Evolutionary conservation across 2,329 filamentous ascomycete species (phyloP).

Genomic region (Botrytis cinerea): DNA sequence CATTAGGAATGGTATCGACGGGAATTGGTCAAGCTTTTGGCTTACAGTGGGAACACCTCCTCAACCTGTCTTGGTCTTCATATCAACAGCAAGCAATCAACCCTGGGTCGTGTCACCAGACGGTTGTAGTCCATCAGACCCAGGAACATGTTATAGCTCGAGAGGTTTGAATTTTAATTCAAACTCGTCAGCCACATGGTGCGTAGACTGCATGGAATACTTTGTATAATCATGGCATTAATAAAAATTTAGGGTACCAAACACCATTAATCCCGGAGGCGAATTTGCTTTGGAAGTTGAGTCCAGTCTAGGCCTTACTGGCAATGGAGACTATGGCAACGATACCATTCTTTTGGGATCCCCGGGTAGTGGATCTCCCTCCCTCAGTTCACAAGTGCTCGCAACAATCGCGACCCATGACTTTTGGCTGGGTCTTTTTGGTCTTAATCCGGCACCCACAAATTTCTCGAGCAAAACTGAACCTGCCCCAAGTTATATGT

Average conservation of each 20-base stretch:
- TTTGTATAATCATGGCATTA: conserved; percentile 9
- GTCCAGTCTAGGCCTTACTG: conserved; percentile 27
- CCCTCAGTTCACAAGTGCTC: conserved; percentile 33
- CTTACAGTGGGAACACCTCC: conserved; percentile 46
- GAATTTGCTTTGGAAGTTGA: conserved; percentile 32
- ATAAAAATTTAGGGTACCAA: conserved; percentile 27
- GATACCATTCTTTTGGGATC: conserved; percentile 32
- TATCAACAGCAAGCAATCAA: conserved; percentile 44
- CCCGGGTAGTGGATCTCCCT: conserved; percentile 26
- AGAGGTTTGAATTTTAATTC: conserved; percentile 44
- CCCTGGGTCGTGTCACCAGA: conserved; percentile 34
- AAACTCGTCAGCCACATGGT: conserved; percentile 45
- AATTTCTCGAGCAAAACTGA: conserved; percentile 29
- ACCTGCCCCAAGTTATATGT: conserved; percentile 42
- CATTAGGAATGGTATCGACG: conserved; percentile 48
- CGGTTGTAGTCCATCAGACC: conserved; percentile 29
- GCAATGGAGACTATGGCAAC: conserved; percentile 33
- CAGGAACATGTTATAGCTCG: conserved; percentile 42
- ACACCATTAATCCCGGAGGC: conserved; percentile 26
- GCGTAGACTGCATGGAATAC: conserved; percentile 8
- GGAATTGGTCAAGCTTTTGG: conserved; percentile 68
- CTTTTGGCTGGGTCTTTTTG: conserved; percentile 36
- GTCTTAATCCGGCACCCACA: conserved; percentile 32
- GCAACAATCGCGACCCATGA: conserved; percentile 40
- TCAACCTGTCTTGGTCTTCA: conserved; percentile 36